Conservation (phyloP, 2,329 filamentous ascomycete species). For the Sclerotinia minor region DNA sequence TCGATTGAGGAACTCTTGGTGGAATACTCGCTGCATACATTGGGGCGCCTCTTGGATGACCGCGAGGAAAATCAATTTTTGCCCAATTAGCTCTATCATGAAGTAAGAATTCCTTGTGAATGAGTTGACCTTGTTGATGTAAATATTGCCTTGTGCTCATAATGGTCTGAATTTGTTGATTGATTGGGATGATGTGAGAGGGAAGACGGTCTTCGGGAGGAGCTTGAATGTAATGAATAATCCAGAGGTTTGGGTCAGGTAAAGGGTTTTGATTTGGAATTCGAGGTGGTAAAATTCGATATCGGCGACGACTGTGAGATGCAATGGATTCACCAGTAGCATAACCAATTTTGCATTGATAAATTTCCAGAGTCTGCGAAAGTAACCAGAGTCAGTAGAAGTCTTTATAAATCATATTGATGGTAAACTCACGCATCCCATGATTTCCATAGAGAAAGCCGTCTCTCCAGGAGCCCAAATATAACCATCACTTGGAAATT, state of each 20-base stretch:
- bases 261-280: slow-evolving; percentile 68
- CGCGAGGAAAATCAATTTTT: slow-evolving; percentile 67
- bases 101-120: slow-evolving; percentile 92
- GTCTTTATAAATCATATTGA: neutral
- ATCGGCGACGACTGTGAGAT: slow-evolving; percentile 78
- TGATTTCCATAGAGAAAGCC: slow-evolving; percentile 70
- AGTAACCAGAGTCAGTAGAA: slow-evolving; percentile 26
- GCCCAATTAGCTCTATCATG: slow-evolving; percentile 90
- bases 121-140: slow-evolving; percentile 75
- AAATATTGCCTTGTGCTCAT: slow-evolving; percentile 64
- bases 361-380: slow-evolving; percentile 79
- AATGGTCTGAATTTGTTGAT: slow-evolving; percentile 59
- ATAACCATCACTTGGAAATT: slow-evolving; percentile 88
- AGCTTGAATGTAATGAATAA: slow-evolving; percentile 83
- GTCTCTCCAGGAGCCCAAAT: slow-evolving; percentile 84
- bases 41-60: slow-evolving; percentile 45
- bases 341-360: slow-evolving; percentile 79
- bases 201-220: slow-evolving; percentile 74
- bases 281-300: slow-evolving; percentile 75
- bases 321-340: slow-evolving; percentile 73
- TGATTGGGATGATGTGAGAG: slow-evolving; percentile 63
- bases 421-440: slow-evolving; percentile 59
- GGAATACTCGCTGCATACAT: slow-evolving; percentile 37
- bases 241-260: slow-evolving; percentile 81
- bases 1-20: slow-evolving; percentile 49